These are phyloP conservation scores for Podaxis sp. DNA, from an alignment of 768 basidiomycete genomes.

Conservation along the genomic window DNA sequence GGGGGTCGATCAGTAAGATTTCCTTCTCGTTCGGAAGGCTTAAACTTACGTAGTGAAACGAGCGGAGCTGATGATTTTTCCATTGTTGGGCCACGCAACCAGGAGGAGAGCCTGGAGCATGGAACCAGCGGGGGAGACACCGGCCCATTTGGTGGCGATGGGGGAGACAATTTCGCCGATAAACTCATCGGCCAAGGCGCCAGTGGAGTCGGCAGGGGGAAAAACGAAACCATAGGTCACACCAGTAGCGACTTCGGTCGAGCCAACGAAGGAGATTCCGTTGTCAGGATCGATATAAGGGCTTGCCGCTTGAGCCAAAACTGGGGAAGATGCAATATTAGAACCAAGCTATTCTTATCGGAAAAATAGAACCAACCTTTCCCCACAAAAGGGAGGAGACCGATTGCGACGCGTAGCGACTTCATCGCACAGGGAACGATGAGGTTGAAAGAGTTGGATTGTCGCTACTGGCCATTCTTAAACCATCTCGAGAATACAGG, in stretches of 20 bases:
- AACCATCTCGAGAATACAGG: not conserved
- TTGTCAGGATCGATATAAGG: conserved; percentile 44
- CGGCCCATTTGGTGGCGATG: conserved; percentile 52
- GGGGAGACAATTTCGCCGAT: conserved; percentile 64
- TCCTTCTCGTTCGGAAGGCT: not conserved
- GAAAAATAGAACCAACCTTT: not conserved
- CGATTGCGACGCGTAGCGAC: not conserved
- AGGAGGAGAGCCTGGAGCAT: conserved; percentile 58
- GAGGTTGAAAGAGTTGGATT: not conserved
- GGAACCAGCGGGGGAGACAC: conserved; percentile 48
- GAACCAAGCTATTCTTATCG: not conserved
- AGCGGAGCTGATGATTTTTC: conserved; percentile 48
- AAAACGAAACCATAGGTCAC: conserved; percentile 52
- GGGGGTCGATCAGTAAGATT: not conserved
- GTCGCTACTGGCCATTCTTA: not conserved
- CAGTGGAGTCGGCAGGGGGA: conserved; percentile 42
- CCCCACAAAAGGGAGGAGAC: conserved; percentile 10
- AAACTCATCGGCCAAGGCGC: conserved; percentile 46
- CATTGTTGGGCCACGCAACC: conserved; percentile 61
- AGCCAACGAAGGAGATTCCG: conserved; percentile 52
- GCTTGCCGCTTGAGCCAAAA: conserved; percentile 41
- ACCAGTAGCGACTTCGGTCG: conserved; percentile 38
- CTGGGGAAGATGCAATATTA: conserved; percentile 23
- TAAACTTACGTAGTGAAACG: conserved; percentile 51
- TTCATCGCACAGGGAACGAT: conserved; percentile 3